A percentile compares a stretch with the other conserved stretches of the same genome.
Conservation (phyloP, 352 stramenopile species). For the Hyaloperonospora brassicae region DNA sequence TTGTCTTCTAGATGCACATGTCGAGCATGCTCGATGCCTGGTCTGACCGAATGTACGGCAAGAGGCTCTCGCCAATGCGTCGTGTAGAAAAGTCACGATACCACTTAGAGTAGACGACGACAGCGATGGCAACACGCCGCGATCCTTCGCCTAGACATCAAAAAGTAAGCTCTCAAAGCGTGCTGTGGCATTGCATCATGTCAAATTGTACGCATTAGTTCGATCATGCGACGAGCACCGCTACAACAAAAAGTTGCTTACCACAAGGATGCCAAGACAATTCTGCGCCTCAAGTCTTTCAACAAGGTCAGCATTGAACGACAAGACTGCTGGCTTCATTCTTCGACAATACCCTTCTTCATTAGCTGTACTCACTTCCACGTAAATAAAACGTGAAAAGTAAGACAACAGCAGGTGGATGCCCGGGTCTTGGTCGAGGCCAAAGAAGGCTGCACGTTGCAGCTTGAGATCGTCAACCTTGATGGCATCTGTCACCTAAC, state of each 20-base stretch:
- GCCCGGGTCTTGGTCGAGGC: constrained; percentile 73
- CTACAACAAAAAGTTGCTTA: constrained; percentile 23
- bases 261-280: constrained; percentile 82
- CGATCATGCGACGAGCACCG: background rate
- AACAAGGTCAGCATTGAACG: constrained; percentile 65
- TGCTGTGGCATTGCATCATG: constrained; percentile 37
- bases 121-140: constrained; percentile 19
- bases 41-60: constrained; percentile 33
- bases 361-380: constrained; percentile 85
- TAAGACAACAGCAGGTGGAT: constrained; percentile 88
- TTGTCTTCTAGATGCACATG: constrained; percentile 31
- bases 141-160: constrained; percentile 34
- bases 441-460: constrained; percentile 63
- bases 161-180: constrained; percentile 71
- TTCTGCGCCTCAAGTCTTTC: constrained; percentile 81
- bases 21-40: constrained; percentile 34
- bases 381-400: constrained; percentile 85
- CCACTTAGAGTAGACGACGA: constrained; percentile 34
- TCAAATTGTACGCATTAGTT: background rate
- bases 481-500: constrained; percentile 77
- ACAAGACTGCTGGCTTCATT: constrained; percentile 73
- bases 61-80: constrained; percentile 66
- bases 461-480: constrained; percentile 67
- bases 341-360: constrained; percentile 83
- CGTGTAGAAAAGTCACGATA: constrained; percentile 57